These are phyloP conservation scores for Sclerotinia minor DNA, from an alignment of 2,329 filamentous ascomycete species.

Conservation along the genomic window DNA sequence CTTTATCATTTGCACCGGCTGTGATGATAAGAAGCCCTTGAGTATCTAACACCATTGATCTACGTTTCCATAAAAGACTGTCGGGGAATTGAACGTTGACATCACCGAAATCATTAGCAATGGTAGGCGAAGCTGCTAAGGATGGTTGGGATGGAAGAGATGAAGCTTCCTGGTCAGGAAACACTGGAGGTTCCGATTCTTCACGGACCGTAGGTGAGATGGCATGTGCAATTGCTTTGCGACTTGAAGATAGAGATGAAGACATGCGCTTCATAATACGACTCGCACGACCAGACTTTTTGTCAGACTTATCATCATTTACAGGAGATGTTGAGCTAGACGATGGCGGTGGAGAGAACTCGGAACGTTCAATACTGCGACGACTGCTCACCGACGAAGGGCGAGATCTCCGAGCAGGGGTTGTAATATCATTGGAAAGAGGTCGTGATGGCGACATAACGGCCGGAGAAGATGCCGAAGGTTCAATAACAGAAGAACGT, in stretches of 20 bases:
- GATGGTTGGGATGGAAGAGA: constrained; percentile 31
- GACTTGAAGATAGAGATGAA: constrained; percentile 51
- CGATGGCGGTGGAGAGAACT: constrained; percentile 44
- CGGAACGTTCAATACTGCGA: constrained; percentile 38
- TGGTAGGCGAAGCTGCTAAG: constrained; percentile 41
- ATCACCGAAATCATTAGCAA: constrained; percentile 57
- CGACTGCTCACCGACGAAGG: constrained; percentile 67
- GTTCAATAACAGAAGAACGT: constrained; percentile 48
- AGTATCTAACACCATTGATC: constrained; percentile 81
- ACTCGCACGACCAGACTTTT: constrained; percentile 48
- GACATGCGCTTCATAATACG: constrained; percentile 67
- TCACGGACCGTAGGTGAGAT: constrained; percentile 43
- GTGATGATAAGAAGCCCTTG: constrained; percentile 80
- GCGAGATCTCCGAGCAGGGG: constrained; percentile 52
- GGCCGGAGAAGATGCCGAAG: constrained; percentile 40
- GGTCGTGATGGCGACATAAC: constrained; percentile 50
- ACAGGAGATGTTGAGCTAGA: constrained; percentile 45
- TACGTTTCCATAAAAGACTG: constrained; percentile 92
- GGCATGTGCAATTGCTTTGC: constrained; percentile 42
- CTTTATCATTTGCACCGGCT: constrained; percentile 44
- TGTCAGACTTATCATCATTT: constrained; percentile 52
- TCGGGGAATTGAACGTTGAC: constrained; percentile 98
- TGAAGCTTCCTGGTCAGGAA: constrained; percentile 21
- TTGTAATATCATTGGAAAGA: constrained; percentile 44
- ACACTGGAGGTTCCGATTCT: constrained; percentile 41